Percentiles rank a stretch among this genome's conserved stretches.
Evolutionary conservation across 108 stramenopile species (phyloP).

Genomic region (Cyclotella choctawhatcheeana): DNA sequence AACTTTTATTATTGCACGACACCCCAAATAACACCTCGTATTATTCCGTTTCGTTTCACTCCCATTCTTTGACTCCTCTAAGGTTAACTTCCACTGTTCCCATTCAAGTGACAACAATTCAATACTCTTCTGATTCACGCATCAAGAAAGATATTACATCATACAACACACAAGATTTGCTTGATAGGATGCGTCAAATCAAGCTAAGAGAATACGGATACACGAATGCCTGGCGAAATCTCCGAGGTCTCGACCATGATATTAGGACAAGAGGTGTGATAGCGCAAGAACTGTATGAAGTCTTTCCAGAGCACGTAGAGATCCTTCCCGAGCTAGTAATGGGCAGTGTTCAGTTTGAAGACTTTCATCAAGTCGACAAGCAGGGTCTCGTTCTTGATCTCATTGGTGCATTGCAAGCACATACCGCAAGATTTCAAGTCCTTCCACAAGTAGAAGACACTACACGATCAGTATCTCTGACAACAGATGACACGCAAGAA

Average conservation of each 20-base stretch:
- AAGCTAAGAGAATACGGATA: slow-evolving; percentile 69
- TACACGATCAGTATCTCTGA: slow-evolving; percentile 29
- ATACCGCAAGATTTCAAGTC: slow-evolving; percentile 46
- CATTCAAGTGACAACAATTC: slow-evolving; percentile 53
- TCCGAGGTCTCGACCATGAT: slow-evolving; percentile 43
- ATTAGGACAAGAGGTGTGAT: slow-evolving; percentile 73
- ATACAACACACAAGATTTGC: slow-evolving; percentile 64
- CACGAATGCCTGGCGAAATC: slow-evolving; percentile 72
- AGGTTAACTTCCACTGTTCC: slow-evolving; percentile 28
- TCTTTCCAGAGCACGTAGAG: slow-evolving; percentile 81
- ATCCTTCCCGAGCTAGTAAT: slow-evolving; percentile 59
- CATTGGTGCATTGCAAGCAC: slow-evolving; percentile 62
- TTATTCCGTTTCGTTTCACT: too few relatives aligned
- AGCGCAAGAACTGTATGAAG: slow-evolving; percentile 72
- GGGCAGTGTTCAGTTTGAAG: slow-evolving; percentile 50
- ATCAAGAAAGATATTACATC: slow-evolving; percentile 69
- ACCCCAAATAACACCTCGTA: too few relatives aligned
- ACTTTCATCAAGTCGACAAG: slow-evolving; percentile 73
- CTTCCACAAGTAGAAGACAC: not conserved
- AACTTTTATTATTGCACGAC: not conserved
- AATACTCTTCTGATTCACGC: slow-evolving; percentile 66
- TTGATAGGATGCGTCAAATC: slow-evolving; percentile 69
- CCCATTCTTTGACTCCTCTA: not conserved
- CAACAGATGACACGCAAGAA: slow-evolving; percentile 19
- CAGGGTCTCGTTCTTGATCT: slow-evolving; percentile 62